Conservation (phyloP, 257 asterid genomes). For the Solanum virginianum region DNA sequence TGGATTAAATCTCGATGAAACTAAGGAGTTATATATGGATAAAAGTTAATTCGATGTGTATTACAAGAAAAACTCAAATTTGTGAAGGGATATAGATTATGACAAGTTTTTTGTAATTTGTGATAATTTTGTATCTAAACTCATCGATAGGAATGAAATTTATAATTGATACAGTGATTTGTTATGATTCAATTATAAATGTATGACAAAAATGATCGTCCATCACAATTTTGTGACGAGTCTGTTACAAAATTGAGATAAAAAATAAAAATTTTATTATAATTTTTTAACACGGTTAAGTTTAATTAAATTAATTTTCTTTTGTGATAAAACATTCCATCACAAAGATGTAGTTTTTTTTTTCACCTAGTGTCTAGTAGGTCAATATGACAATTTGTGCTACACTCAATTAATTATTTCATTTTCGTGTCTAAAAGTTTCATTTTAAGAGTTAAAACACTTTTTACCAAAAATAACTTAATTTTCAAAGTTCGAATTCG, state of each 20-base stretch:
- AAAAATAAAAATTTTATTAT: too few species aligned
- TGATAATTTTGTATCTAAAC: neutral
- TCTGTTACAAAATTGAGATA: too few species aligned
- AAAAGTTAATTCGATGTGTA: neutral
- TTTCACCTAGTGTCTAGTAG: accelerated
- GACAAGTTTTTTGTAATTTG: neutral
- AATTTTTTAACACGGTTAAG: too few species aligned
- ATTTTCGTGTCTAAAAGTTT: neutral
- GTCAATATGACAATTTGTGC: neutral
- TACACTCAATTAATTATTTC: too few species aligned
- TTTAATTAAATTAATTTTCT: too few species aligned
- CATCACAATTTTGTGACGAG: neutral
- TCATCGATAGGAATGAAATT: neutral
- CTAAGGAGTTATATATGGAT: neutral
- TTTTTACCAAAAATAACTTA: too few species aligned
- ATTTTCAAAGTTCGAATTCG: too few species aligned
- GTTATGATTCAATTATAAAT: neutral
- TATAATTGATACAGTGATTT: neutral
- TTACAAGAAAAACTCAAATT: neutral
- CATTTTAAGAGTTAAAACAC: too few species aligned
- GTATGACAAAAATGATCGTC: neutral
- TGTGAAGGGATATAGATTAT: neutral
- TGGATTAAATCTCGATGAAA: neutral
- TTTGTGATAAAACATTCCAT: too few species aligned
- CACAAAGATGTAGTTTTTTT: too few species aligned